These are phyloP conservation scores for Terana coerulea DNA, from an alignment of 768 basidiomycete species.

Conservation along the genomic window DNA sequence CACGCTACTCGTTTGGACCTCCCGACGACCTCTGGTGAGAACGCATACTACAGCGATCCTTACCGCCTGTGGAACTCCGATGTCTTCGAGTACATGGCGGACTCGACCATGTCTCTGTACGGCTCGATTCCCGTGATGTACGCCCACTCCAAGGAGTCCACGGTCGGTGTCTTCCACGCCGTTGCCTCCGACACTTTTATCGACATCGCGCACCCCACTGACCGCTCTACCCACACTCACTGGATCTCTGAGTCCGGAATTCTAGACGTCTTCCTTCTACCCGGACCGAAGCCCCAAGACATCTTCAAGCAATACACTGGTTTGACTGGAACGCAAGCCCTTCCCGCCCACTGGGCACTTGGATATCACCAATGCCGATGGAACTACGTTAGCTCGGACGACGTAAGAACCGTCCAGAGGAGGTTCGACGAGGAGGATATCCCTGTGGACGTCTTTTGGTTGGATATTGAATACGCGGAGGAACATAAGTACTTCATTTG, in stretches of 20 bases:
- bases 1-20: conserved; percentile 89
- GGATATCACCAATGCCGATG: conserved; percentile 98
- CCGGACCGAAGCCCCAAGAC: conserved; percentile 81
- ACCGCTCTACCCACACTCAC: conserved; percentile 79
- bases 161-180: conserved; percentile 87
- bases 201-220: conserved; percentile 71
- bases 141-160: conserved; percentile 82
- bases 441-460: conserved; percentile 95
- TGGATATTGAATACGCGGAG: conserved; percentile 93
- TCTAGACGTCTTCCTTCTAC: conserved; percentile 89
- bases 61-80: conserved; percentile 95
- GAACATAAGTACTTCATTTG: conserved; percentile 98
- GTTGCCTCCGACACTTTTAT: conserved; percentile 94
- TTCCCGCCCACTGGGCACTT: conserved; percentile 90
- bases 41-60: conserved; percentile 78
- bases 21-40: conserved; percentile 81
- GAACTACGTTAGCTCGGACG: conserved; percentile 93
- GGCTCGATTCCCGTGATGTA: conserved; percentile 92
- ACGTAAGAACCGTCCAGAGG: conserved; percentile 79
- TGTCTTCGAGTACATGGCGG: conserved; percentile 92
- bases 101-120: conserved; percentile 77
- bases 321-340: conserved; percentile 79
- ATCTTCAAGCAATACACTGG: conserved; percentile 83
- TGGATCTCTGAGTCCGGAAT: conserved; percentile 99
- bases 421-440: conserved; percentile 93